Conservation (phyloP, 2,329 filamentous ascomycete species). For the Colletotrichum navitas region DNA sequence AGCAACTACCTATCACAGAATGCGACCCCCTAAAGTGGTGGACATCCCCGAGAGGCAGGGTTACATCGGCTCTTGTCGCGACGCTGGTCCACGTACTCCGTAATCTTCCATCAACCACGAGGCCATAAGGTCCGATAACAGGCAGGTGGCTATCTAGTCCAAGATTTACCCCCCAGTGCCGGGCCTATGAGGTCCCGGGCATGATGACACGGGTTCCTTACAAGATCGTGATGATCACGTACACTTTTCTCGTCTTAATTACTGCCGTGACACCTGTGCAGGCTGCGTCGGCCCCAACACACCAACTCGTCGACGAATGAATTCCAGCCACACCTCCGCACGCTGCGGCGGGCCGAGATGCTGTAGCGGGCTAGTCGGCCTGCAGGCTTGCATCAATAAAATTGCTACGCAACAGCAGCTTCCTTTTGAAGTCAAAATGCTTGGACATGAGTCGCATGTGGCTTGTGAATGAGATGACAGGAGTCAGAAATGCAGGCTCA, state of each 20-base stretch:
- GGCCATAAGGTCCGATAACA: constrained; percentile 22
- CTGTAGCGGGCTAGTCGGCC: constrained; percentile 32
- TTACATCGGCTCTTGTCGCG: constrained; percentile 1
- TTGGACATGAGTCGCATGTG: background rate
- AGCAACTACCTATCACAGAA: constrained; percentile 1
- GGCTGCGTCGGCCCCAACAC: background rate
- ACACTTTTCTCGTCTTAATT: constrained; percentile 3
- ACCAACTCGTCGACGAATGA: background rate
- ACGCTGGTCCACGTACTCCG: background rate
- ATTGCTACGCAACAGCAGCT: constrained; percentile 21
- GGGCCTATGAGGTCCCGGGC: constrained; percentile 24
- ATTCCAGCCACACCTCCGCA: constrained; percentile 3
- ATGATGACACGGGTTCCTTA: constrained; percentile 17
- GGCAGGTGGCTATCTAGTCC: background rate
- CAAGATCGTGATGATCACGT: constrained; percentile 11
- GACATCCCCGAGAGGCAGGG: constrained; percentile 21
- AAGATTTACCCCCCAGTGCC: constrained; percentile 28
- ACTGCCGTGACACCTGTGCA: constrained; percentile 22
- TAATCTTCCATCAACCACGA: constrained; percentile 16
- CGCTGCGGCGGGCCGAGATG: constrained; percentile 31
- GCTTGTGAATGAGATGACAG: constrained; percentile 20
- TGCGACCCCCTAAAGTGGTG: constrained; percentile 21
- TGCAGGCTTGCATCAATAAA: constrained; percentile 17
- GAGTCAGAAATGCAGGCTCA: constrained; percentile 17
- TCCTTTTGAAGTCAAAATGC: constrained; percentile 6